Evolutionary conservation across 345 rosid genomes (phyloP).

Genomic region (Lumnitzera racemosa): DNA sequence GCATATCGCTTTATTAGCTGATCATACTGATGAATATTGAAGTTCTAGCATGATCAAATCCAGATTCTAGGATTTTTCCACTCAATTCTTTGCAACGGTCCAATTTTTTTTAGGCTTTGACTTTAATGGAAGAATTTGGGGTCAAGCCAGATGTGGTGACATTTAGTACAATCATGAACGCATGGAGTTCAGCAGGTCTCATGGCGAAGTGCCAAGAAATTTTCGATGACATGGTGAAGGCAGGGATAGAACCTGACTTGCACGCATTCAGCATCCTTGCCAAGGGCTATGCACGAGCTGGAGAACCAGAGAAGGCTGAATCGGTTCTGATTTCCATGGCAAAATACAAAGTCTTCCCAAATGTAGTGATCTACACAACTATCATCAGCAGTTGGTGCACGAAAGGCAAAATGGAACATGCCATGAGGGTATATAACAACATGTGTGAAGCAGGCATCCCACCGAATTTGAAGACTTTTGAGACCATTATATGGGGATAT

Average conservation of each 20-base stretch:
- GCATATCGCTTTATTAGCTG: too few species aligned
- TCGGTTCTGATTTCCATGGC: conserved; percentile 48
- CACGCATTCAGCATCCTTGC: conserved; percentile 79
- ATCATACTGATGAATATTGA: too few species aligned
- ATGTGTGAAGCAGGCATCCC: conserved; percentile 49
- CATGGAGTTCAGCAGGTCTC: conserved; percentile 79
- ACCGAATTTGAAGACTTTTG: conserved; percentile 74
- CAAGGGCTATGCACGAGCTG: conserved; percentile 71
- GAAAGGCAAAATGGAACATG: conserved; percentile 64
- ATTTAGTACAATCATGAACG: conserved; percentile 88
- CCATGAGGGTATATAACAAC: conserved; percentile 43
- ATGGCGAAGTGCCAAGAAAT: conserved; percentile 85
- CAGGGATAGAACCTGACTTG: conserved; percentile 65
- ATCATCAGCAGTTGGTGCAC: conserved; percentile 83
- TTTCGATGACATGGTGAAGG: conserved; percentile 64
- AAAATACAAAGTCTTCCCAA: conserved; percentile 47
- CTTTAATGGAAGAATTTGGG: conserved; percentile 64
- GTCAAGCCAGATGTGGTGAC: conserved; percentile 79
- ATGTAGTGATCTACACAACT: conserved; percentile 82
- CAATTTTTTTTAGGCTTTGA: conserved; percentile 36
- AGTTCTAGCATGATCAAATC: too few species aligned
- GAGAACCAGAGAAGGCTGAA: conserved; percentile 71
- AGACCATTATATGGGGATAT: conserved; percentile 85
- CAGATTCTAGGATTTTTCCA: too few species aligned
- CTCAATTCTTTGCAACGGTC: too few species aligned